phyloP scores from a whole-genome alignment of 805 yeast species.

The Danielia reshetovae region DNA sequence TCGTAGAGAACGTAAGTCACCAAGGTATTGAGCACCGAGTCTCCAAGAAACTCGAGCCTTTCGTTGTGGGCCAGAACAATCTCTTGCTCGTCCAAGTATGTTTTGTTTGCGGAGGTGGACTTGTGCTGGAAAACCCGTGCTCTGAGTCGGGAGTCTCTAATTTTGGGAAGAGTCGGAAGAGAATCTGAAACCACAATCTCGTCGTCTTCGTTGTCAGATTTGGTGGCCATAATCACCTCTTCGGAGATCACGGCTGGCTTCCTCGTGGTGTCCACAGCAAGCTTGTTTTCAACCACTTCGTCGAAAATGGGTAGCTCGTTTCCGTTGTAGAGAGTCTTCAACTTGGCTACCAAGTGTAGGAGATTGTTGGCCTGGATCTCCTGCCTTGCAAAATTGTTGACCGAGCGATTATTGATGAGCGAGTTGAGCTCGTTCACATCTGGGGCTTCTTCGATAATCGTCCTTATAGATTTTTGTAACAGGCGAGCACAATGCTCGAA shows the following conservation, averaged over 20 bases:
- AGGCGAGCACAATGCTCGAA: conserved; percentile 37
- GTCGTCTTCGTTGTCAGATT: background rate
- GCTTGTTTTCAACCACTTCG: conserved; percentile 45
- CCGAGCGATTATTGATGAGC: conserved; percentile 26
- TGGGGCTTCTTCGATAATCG: conserved; percentile 50
- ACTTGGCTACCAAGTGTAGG: conserved; percentile 54
- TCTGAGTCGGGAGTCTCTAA: conserved; percentile 53
- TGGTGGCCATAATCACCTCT: background rate
- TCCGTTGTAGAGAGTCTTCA: conserved; percentile 50
- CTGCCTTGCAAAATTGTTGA: conserved; percentile 42
- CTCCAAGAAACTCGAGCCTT: conserved; percentile 87
- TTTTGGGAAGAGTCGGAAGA: conserved; percentile 68
- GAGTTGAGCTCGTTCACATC: conserved; percentile 38
- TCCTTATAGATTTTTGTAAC: conserved; percentile 40
- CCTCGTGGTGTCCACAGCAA: conserved; percentile 11
- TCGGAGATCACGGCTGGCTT: conserved; percentile 1
- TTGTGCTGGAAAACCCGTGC: conserved; percentile 79
- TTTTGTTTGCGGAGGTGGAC: conserved; percentile 59
- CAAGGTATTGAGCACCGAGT: conserved; percentile 72
- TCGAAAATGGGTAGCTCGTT: conserved; percentile 53
- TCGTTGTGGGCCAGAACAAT: conserved; percentile 69
- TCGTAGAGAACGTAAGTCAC: conserved; percentile 66
- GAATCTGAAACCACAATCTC: background rate
- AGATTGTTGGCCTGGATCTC: conserved; percentile 52
- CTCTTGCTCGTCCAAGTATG: conserved; percentile 54